phyloP scores from a whole-genome alignment of 2,329 filamentous ascomycete genomes.

The Diplodia scrobiculata region DNA sequence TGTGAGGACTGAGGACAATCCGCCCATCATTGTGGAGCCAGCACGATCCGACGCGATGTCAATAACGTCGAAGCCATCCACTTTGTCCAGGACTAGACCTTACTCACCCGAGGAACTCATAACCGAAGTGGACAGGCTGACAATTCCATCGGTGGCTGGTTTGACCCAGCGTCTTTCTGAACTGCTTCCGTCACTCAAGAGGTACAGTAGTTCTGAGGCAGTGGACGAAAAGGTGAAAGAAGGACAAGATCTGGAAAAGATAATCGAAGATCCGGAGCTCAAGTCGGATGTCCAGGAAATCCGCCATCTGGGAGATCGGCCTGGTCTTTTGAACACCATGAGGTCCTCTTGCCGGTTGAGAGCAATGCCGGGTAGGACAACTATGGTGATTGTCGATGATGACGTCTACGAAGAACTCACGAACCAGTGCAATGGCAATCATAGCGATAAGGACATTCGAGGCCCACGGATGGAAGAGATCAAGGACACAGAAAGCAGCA shows the following conservation, averaged over 20 bases:
- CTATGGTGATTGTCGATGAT: slow-evolving; percentile 42
- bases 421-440: slow-evolving; percentile 22
- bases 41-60: slow-evolving; percentile 29
- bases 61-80: slow-evolving; percentile 11
- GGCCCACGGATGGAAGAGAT: background rate
- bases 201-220: slow-evolving; percentile 44
- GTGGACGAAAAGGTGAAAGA: slow-evolving; percentile 43
- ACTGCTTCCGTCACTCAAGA: slow-evolving; percentile 49
- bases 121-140: slow-evolving; percentile 50
- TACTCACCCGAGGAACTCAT: slow-evolving; percentile 49
- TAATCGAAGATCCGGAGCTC: slow-evolving; percentile 25
- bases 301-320: slow-evolving; percentile 22
- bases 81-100: slow-evolving; percentile 33
- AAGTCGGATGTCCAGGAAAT: slow-evolving; percentile 21
- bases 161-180: slow-evolving; percentile 52
- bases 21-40: slow-evolving; percentile 12
- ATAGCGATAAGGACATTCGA: background rate
- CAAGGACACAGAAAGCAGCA: slow-evolving; percentile 13
- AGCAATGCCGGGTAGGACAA: slow-evolving; percentile 40
- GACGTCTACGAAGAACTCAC: slow-evolving; percentile 41
- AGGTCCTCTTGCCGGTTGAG: slow-evolving; percentile 42
- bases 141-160: slow-evolving; percentile 50
- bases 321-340: slow-evolving; percentile 32
- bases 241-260: slow-evolving; percentile 22
- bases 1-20: background rate